These are phyloP conservation scores for Stagonosporopsis chrysanthemi DNA, from an alignment of 2,329 filamentous ascomycete species.

Conservation along the genomic window DNA sequence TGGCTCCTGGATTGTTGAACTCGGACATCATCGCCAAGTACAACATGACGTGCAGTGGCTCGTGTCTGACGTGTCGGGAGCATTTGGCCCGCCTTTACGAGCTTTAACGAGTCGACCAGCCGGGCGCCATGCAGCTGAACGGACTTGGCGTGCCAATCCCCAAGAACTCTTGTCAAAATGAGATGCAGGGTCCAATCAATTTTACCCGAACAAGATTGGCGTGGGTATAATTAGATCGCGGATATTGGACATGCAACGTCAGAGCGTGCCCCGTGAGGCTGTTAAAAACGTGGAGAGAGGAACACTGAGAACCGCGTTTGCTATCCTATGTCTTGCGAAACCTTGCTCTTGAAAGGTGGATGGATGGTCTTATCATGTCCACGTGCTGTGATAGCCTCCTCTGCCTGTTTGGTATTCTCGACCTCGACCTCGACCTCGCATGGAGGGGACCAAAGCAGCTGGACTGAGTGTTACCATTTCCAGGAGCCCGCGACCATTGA, in stretches of 20 bases:
- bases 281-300: conserved; percentile 8
- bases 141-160: conserved; percentile 12
- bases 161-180: conserved; percentile 4
- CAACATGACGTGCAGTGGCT: conserved; percentile 17
- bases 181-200: conserved; percentile 9
- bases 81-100: conserved; percentile 9
- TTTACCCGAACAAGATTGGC: not conserved
- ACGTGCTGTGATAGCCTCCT: not conserved
- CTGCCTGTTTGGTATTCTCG: not conserved
- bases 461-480: not conserved
- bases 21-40: conserved; percentile 14
- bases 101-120: conserved; percentile 8
- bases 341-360: not conserved
- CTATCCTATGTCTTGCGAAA: not conserved
- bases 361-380: not conserved
- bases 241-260: conserved; percentile 11
- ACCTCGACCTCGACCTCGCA: not conserved
- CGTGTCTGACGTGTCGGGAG: conserved; percentile 18
- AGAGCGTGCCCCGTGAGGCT: not conserved
- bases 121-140: conserved; percentile 12
- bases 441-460: not conserved
- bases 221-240: conserved; percentile 2
- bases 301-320: not conserved
- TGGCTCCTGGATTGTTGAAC: conserved; percentile 9
- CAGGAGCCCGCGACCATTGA: not conserved